Percentiles rank a stretch among this genome's conserved stretches.
Conservation (phyloP, 495 filamentous ascomycete genomes). For the Talaromyces proteolyticus region DNA sequence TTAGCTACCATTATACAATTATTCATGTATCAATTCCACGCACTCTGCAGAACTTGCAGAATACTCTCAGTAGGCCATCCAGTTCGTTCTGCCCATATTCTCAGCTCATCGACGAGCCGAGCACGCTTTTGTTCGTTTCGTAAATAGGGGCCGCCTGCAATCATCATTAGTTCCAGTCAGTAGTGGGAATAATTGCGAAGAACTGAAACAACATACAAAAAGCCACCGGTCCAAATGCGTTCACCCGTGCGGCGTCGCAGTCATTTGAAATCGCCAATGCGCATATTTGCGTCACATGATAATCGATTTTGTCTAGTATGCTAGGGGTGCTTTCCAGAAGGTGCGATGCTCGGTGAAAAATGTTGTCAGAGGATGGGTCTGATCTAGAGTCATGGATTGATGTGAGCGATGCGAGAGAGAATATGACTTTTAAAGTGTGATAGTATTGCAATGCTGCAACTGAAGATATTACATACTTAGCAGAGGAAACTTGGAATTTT, state of each 20-base stretch:
- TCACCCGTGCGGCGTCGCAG: conserved; percentile 25
- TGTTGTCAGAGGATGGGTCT: conserved; percentile 2
- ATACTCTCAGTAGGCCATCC: background rate
- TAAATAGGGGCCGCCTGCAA: background rate
- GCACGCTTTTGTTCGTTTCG: background rate
- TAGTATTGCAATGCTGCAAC: conserved; percentile 24
- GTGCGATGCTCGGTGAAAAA: conserved; percentile 4
- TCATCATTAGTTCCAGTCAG: background rate
- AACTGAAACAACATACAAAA: conserved; percentile 20
- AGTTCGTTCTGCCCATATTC: background rate
- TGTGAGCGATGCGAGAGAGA: conserved; percentile 8
- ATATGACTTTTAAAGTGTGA: conserved; percentile 17
- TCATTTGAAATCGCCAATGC: conserved; percentile 28
- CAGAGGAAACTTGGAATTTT: background rate
- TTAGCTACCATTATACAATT: background rate
- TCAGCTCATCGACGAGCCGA: background rate
- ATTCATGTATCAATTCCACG: background rate
- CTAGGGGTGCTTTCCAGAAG: background rate
- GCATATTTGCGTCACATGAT: conserved; percentile 20
- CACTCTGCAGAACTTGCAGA: background rate
- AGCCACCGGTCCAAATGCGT: conserved; percentile 30
- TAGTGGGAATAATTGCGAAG: background rate
- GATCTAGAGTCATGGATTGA: conserved; percentile 1
- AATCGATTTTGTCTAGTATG: conserved; percentile 12
- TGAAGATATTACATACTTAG: conserved; percentile 1